Conservation (phyloP, 83 land plant species). For the Picea abies region DNA sequence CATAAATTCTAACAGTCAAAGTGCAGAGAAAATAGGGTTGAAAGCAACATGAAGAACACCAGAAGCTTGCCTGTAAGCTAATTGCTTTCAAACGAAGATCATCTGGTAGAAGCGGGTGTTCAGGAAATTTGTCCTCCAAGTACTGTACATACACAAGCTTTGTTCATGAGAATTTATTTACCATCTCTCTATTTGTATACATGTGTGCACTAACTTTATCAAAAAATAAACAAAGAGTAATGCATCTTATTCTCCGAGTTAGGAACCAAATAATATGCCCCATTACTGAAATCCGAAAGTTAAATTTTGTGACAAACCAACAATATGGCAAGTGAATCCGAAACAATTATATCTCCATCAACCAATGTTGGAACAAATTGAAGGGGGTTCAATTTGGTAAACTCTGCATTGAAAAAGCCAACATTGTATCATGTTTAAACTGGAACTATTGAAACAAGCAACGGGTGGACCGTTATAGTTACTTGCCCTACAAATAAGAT, state of each 20-base stretch:
- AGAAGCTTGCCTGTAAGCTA: conserved; percentile 46
- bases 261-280: background rate
- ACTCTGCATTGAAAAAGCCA: conserved; percentile 31
- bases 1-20: background rate
- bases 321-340: conserved; percentile 68
- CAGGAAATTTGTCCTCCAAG: conserved; percentile 71
- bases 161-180: background rate
- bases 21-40: background rate
- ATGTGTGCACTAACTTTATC: too few species aligned
- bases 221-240: background rate
- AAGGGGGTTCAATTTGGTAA: conserved; percentile 50
- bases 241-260: background rate
- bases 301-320: conserved; percentile 31
- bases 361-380: conserved; percentile 57
- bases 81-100: conserved; percentile 48
- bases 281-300: background rate
- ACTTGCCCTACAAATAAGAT: background rate
- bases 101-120: conserved; percentile 55
- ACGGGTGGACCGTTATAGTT: background rate
- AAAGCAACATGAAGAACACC: background rate
- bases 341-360: conserved; percentile 52
- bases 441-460: background rate
- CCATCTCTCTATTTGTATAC: too few species aligned
- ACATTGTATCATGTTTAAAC: background rate
- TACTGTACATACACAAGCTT: conserved; percentile 35